Evolutionary conservation across 176 grass and related monocot genomes (phyloP).

Genomic region (Echinochloa phyllopogon): DNA sequence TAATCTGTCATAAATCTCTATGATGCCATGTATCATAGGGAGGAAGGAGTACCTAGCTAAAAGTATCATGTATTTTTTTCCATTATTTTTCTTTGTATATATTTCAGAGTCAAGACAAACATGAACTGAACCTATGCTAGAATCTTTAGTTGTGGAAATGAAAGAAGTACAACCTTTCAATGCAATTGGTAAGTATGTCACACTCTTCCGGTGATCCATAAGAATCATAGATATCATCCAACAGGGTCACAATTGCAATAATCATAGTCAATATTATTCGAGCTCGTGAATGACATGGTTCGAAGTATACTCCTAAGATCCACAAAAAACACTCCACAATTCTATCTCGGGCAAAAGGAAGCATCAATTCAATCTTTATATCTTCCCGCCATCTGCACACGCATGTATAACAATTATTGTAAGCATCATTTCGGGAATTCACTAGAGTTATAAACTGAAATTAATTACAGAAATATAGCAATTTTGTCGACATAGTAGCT

Average conservation of each 20-base stretch:
- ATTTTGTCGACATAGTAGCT: not conserved
- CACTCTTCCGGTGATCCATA: not conserved
- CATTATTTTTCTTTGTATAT: not conserved
- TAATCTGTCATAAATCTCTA: too few species aligned
- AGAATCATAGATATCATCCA: slow-evolving; percentile 18
- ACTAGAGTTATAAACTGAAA: not conserved
- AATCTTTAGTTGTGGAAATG: not conserved
- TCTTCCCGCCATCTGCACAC: slow-evolving; percentile 12
- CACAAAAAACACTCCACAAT: not conserved
- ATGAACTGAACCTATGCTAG: not conserved
- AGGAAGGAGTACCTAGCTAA: not conserved
- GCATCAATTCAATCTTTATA: not conserved
- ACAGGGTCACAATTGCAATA: not conserved
- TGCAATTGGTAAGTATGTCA: not conserved
- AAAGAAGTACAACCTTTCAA: not conserved
- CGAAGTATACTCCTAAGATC: not conserved
- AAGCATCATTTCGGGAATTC: not conserved
- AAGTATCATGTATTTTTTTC: not conserved
- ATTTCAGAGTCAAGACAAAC: not conserved
- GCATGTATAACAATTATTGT: not conserved
- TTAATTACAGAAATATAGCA: not conserved
- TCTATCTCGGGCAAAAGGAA: slow-evolving; percentile 24
- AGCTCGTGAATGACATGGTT: not conserved
- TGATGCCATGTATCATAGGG: too few species aligned
- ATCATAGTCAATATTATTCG: slow-evolving; percentile 4